These are phyloP conservation scores for Bacidia gigantensis DNA, from an alignment of 495 filamentous ascomycete genomes.

Conservation along the genomic window DNA sequence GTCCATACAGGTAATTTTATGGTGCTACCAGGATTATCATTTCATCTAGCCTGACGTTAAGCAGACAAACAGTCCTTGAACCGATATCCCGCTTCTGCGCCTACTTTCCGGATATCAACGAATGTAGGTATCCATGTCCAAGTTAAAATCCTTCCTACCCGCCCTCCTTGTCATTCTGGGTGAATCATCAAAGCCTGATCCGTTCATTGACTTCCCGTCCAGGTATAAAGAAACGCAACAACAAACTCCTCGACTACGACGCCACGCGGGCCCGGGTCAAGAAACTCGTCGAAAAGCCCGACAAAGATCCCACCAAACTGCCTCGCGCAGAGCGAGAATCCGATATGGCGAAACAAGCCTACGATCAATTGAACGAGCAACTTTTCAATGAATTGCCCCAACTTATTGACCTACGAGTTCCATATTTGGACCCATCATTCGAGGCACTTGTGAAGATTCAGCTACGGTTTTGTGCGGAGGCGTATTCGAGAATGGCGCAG, in stretches of 20 bases:
- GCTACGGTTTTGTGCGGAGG: conserved; percentile 91
- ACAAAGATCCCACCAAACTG: conserved; percentile 93
- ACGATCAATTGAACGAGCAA: conserved; percentile 93
- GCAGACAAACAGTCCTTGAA: conserved; percentile 79
- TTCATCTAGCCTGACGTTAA: not conserved
- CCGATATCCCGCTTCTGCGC: conserved; percentile 91
- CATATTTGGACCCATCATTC: conserved; percentile 91
- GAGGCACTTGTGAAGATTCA: conserved; percentile 98
- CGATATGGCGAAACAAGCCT: conserved; percentile 82
- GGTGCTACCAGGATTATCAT: not conserved
- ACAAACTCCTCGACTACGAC: conserved; percentile 97
- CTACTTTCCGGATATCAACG: conserved; percentile 98
- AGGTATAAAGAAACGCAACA: conserved; percentile 94
- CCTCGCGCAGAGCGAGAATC: conserved; percentile 87
- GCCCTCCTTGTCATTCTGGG: not conserved
- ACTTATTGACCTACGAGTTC: conserved; percentile 90
- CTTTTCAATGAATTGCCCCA: conserved; percentile 88
- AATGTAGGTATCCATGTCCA: conserved; percentile 44
- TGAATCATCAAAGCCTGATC: not conserved
- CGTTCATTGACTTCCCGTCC: not conserved
- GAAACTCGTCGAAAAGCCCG: conserved; percentile 91
- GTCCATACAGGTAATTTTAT: conserved; percentile 67
- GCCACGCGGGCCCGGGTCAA: conserved; percentile 89
- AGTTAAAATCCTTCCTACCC: conserved; percentile 6
- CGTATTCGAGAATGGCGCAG: conserved; percentile 93